Conservation (phyloP, 345 rosid genomes). For the Iberis pinnata region DNA sequence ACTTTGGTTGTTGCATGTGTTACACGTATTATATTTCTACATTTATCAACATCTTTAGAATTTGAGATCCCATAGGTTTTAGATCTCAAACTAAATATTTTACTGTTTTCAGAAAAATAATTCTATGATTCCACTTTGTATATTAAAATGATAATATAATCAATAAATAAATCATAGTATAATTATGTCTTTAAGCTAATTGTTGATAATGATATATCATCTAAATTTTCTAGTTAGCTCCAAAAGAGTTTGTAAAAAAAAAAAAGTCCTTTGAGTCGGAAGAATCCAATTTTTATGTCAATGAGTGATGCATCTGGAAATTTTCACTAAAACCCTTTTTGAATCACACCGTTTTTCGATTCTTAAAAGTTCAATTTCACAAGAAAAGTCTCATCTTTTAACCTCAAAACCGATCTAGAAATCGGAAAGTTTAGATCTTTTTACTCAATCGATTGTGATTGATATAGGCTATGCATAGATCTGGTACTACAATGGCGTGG, state of each 20-base stretch:
- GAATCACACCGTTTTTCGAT: neutral
- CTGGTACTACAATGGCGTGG: constrained; percentile 97
- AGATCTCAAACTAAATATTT: no score
- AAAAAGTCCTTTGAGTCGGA: neutral
- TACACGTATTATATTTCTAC: no score
- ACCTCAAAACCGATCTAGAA: neutral
- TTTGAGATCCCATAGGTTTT: no score
- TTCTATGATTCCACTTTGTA: no score
- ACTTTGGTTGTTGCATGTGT: no score
- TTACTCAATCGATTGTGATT: constrained; percentile 6
- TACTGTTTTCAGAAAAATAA: no score
- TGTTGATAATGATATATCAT: neutral
- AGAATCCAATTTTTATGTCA: neutral
- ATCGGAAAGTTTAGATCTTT: constrained; percentile 10
- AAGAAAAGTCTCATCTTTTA: neutral
- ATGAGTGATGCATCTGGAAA: constrained; percentile 10
- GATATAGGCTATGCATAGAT: constrained; percentile 91
- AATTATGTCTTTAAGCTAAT: no score
- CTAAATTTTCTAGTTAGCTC: constrained; percentile 8
- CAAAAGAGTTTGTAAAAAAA: neutral
- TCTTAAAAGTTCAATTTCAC: neutral
- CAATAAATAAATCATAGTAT: no score
- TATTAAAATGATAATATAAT: no score
- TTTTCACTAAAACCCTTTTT: constrained; percentile 8
- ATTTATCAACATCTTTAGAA: no score